Base-by-base conservation (phyloP, 306 rosid species). In the Vigna hirtella region DNA sequence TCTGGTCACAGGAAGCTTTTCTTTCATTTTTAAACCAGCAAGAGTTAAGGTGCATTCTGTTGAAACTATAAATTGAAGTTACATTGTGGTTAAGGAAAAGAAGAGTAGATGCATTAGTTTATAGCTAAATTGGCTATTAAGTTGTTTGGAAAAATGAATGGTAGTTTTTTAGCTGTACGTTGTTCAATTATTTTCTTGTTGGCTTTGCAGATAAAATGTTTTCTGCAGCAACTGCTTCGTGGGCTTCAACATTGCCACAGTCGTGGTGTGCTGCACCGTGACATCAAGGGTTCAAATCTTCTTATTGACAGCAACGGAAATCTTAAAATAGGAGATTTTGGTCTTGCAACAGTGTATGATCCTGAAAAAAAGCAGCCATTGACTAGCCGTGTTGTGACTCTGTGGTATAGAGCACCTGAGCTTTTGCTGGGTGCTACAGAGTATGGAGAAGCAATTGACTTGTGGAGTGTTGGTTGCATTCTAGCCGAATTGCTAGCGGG, bases 391-490 rank as follows among this genome's bases (percentile, higher is more conserved):
- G 99, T 95, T 18, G 98, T 93, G 68, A 95, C 98, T 9, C 83
- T 95, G 12, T 95, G 98, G 97, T 94, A 89, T 73, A 89, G 98
- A 69, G 90, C 98, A 75, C 97, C 97, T 50, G 98, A 94, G 88
- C 98, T 94, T 81, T 87, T 94, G 79, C 92, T 94, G 52, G 97
- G 97, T 77, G 86, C 97, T 71, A 94, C 95, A 1, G 83, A 89
- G 16, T 92, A 94, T 76, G 98, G 93, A 67, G 81, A 79, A 7
- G 91, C 87, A 79, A 86, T 95, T 77, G 99, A 93, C 80, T 68
- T 91, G 74, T 95, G 99, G 99, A 95, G 99, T 79, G 75, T 67
- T 36, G 99, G 99, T 69, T 95, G 99, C 80, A 95, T 95, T 72
- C 86, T 91, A 70, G 98, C 99, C 0, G 99, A 95, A 81, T 40